Conservation (phyloP, 2,329 filamentous ascomycete species). For the Xylaria sp. region DNA sequence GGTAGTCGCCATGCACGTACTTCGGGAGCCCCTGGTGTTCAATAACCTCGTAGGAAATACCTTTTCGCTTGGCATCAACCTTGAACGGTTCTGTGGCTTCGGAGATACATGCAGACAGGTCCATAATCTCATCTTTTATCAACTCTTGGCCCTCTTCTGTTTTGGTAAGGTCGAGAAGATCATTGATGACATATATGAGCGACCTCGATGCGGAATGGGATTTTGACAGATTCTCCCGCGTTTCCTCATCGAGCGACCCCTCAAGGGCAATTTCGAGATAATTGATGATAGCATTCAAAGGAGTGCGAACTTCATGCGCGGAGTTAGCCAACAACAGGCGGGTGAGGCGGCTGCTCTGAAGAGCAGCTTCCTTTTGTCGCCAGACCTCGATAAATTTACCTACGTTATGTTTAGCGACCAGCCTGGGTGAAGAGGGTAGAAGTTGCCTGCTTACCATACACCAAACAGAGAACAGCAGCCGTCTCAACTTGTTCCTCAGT, state of each 20-base stretch:
- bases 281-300: constrained; percentile 93
- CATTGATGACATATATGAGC: constrained; percentile 93
- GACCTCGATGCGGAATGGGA: constrained; percentile 94
- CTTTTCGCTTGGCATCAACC: constrained; percentile 80
- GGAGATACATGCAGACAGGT: constrained; percentile 75
- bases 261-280: constrained; percentile 92
- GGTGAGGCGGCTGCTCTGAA: constrained; percentile 85
- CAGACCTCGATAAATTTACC: constrained; percentile 89
- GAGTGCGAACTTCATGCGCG: constrained; percentile 90
- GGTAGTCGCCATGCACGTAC: constrained; percentile 80
- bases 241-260: constrained; percentile 81
- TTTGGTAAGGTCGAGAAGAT: constrained; percentile 88
- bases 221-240: constrained; percentile 82
- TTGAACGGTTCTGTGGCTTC: constrained; percentile 82
- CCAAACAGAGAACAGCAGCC: constrained; percentile 84
- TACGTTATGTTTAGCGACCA: constrained; percentile 36
- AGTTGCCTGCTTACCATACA: constrained; percentile 74
- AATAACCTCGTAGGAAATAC: constrained; percentile 74
- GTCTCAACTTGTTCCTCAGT: constrained; percentile 90
- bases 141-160: constrained; percentile 83
- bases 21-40: constrained; percentile 76
- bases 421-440: neutral
- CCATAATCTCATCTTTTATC: constrained; percentile 83
- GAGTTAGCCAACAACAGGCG: constrained; percentile 84
- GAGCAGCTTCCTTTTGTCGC: constrained; percentile 86